Evolutionary conservation across 805 yeast species (phyloP), one percentile per base, ranked within the genome.

Genomic region (Sugiyamaella smithiae): DNA sequence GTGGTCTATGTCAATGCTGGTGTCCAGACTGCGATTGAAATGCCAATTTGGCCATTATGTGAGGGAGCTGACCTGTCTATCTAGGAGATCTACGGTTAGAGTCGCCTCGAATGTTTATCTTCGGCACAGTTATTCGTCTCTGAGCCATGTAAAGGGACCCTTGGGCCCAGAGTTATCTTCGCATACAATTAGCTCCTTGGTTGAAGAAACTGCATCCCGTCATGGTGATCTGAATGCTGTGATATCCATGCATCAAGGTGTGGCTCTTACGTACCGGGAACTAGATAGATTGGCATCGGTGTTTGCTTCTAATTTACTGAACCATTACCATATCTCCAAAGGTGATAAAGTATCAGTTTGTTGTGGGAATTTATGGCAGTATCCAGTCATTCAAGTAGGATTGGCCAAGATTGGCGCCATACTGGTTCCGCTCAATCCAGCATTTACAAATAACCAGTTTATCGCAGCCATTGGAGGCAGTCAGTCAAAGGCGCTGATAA

Each of bases 281-380:
- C 37, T 59, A 6, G 57, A 61, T 38, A 41, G 49, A 24, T 33
- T 54, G 28, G 33, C 53, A 5, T 24, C 46, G 14, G 37, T 43
- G 5, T 28, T 58, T 35, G 63, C 65, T 5, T 26, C 46, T 12
- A 58, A 60, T 43, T 46, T 61, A 17, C 36, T 40, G 9, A 16
- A 46, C 16, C 46, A 41, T 5, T 45, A 48, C 25, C 52, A 50
- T 20, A 40, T 57, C 17, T 26, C 36, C 9, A 46, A 50, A 3
- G 64, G 63, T 2, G 65, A 62, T 46, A 45, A 52, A 4, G 59
- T 62, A 1, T 63, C 63, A 2, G 59, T 62, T 3, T 59, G 65
- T 40, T 58, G 59, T 8, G 64, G 65, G 12, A 60, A 60, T 33
- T 28, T 57, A 16, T 62, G 65, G 65, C 58, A 62, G 46, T 62